These are phyloP conservation scores for Aureobasidium pullulans DNA, from an alignment of 2,329 filamentous ascomycete species.

Conservation along the genomic window DNA sequence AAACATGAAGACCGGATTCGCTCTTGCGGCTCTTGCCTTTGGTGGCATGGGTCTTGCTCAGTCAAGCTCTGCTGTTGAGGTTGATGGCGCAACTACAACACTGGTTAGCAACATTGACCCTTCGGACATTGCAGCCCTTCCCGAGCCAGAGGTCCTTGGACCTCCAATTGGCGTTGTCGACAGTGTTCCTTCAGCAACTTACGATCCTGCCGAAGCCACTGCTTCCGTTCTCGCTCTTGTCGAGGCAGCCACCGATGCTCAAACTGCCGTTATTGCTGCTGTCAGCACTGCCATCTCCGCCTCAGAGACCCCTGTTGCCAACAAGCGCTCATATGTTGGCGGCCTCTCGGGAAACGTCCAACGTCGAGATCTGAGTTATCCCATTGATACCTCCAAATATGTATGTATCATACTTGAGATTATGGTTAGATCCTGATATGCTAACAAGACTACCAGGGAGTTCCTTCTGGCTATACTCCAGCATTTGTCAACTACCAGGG, in stretches of 20 bases:
- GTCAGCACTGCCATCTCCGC: neutral
- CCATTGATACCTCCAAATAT: slow-evolving; percentile 3
- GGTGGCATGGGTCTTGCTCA: slow-evolving; percentile 5
- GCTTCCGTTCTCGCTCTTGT: slow-evolving; percentile 2
- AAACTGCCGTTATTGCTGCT: neutral
- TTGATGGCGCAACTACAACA: neutral
- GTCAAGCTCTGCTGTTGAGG: neutral
- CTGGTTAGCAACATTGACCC: slow-evolving; percentile 9
- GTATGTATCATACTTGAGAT: neutral
- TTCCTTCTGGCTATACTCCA: slow-evolving; percentile 10
- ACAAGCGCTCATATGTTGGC: slow-evolving; percentile 7
- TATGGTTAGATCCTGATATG: neutral
- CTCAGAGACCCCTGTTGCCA: neutral
- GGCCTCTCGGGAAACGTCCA: neutral
- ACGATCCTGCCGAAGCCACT: neutral
- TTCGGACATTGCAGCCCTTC: slow-evolving; percentile 5
- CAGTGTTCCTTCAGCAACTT: neutral
- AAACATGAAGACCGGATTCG: slow-evolving; percentile 1
- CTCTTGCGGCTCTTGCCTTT: slow-evolving; percentile 13
- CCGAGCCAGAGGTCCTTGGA: neutral
- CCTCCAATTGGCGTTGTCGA: slow-evolving; percentile 1
- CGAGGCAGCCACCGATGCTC: slow-evolving; percentile 4
- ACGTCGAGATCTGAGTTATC: neutral
- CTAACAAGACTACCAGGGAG: neutral
- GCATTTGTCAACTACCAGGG: slow-evolving; percentile 5